Base-by-base conservation (phyloP, 163 green algal genomes). In the Trebouxia gelatinosa region DNA sequence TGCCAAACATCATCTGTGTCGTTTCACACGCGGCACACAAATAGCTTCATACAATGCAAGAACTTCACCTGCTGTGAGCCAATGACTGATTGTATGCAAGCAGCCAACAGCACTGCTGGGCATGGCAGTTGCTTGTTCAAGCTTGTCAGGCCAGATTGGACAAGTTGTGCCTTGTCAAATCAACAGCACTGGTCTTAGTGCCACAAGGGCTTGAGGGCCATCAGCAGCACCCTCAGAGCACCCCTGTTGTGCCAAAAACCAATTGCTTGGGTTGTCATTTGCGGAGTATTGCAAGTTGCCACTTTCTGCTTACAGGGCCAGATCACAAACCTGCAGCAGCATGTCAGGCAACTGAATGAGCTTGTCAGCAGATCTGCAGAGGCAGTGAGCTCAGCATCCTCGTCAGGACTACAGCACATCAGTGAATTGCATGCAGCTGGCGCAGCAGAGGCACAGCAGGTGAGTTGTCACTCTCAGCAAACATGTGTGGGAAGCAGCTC, bases 241-340 rank as follows among this genome's bases (percentile, higher is more conserved):
- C n/a, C n/a, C n/a, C n/a, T n/a, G n/a, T n/a, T n/a, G n/a, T n/a
- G n/a, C n/a, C n/a, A n/a, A 54, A 9, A 54, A 54, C 43, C 43
- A 13, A 9, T 23, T 23, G 43, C 43, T 54, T 54, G 13, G 43
- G n/a, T n/a, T 54, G 43, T 23, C 43, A 13, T 23, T 13, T 23
- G 43, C n/a, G 43, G 43, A 72, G 3, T 35, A 5, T 28, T 23
- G 9, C 23, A 34, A 37, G 6, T 2, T 34, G 1, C 6, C 11
- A 23, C 9, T 54, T 9, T 66, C 9, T 66, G 28, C 57, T 9
- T 76, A 43, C 68, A 76, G 71, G 58, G 2, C 5, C 28, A 34
- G 21, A 48, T 74, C 21, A 3, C 29, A 37, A 40, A 75, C 62
- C 48, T 80, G 62, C 75, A 80, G 34, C n/a, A 46, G 32, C 75